Percentiles rank a stretch among this genome's conserved stretches.
Evolutionary conservation across 148 eudicot genomes (phyloP).

Genomic region (Spergularia bocconei): DNA sequence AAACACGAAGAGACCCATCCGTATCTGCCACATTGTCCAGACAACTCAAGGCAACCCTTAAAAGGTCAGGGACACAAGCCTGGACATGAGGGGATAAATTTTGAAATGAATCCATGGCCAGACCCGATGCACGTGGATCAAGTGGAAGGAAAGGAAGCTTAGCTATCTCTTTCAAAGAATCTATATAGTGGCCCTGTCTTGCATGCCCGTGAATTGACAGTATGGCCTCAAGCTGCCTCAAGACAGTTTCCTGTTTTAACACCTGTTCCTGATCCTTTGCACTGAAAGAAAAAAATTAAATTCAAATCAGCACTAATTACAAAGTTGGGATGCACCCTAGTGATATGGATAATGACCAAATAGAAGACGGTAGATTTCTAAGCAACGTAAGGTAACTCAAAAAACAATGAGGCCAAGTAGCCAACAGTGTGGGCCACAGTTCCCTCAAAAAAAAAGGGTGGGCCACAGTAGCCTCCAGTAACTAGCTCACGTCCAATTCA

Average conservation of each 20-base stretch:
- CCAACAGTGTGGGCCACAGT: no score
- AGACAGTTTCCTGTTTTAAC: slow-evolving; percentile 71
- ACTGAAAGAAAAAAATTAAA: slow-evolving; percentile 44
- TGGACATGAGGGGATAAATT: slow-evolving; percentile 77
- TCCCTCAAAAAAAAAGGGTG: no score
- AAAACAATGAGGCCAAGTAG: no score
- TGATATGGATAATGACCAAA: no score
- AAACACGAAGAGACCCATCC: slow-evolving; percentile 92
- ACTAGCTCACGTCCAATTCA: neutral
- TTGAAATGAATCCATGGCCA: slow-evolving; percentile 49
- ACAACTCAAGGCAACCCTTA: slow-evolving; percentile 77
- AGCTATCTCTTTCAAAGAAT: slow-evolving; percentile 76
- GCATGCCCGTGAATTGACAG: slow-evolving; percentile 67
- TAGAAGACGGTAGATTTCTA: no score
- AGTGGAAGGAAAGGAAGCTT: slow-evolving; percentile 88
- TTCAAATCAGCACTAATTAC: slow-evolving; percentile 9
- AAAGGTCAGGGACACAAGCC: slow-evolving; percentile 88
- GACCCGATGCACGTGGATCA: slow-evolving; percentile 70
- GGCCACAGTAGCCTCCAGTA: neutral
- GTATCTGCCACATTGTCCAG: slow-evolving; percentile 77
- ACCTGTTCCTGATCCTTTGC: slow-evolving; percentile 77
- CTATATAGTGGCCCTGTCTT: slow-evolving; percentile 56
- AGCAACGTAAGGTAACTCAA: no score
- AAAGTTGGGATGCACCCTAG: neutral
- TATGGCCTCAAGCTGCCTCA: slow-evolving; percentile 89